Evolutionary conservation across 805 yeast genomes (phyloP), one percentile per base, ranked within the genome.

Genomic region (Isabelozyma pseudorhagii): DNA sequence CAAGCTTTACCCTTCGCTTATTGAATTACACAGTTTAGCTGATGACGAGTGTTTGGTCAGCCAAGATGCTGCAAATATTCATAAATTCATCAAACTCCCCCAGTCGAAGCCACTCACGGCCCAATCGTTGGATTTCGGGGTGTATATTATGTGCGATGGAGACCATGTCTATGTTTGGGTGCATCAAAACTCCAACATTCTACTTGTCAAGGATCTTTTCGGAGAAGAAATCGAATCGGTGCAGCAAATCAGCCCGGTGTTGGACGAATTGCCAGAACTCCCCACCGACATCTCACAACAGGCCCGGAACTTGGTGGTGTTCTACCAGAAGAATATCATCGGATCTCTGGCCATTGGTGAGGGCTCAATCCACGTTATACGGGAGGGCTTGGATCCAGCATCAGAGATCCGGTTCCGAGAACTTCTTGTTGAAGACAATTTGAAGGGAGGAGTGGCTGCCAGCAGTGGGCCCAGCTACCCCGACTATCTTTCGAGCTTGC

Each of bases 1-100:
- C 51, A 83, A 82, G 53, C 73, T 94, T 38, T 94, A 92, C 60
- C 98, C 99, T 1, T 83, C 87, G 9, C 72, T 93, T 49, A 75
- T 87, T 31, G 88, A 87, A 39, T 65, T 93, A 25, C 96, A 91
- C 63, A 75, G 80, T 3, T 66, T 89, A 50, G 68, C 68, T 2
- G 85, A 80, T 8, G 71, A 69, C 1, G 96, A 89, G 53, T 82
- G 73, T 7, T 36, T 61, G 42, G 45, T 56, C 13, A 61, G 61
- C 1, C 45, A 53, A 5, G 59, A 50, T 14, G 46, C 83, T 41
- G 71, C 72, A 5, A 80, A 79, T 54, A 67, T 68, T 43, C 67
- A 72, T 58, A 55, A 78, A 62, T 47, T 66, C 52, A 79, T 81
- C 63, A 66, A 58, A n/a, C 58, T 77, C 54, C 96, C 86, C 3